Evolutionary conservation across 2,329 filamentous ascomycete species (phyloP).

Genomic region (Gnomoniopsis sp.): DNA sequence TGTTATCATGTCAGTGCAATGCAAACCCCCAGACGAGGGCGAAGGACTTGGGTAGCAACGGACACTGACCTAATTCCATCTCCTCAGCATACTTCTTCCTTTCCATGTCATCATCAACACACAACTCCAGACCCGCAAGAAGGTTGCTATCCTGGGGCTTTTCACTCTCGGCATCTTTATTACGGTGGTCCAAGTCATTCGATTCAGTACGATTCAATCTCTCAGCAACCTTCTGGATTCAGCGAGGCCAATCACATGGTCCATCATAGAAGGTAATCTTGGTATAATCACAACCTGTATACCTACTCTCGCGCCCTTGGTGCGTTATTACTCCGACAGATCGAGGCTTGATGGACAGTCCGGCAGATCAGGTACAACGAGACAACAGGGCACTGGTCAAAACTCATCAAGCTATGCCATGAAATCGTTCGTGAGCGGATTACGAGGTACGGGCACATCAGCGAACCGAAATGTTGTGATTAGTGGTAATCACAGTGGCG

Average conservation of each 20-base stretch:
- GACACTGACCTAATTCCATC: background rate
- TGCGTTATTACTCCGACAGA: background rate
- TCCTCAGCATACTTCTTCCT: conserved; percentile 35
- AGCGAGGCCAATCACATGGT: conserved; percentile 28
- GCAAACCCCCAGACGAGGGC: background rate
- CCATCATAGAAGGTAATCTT: conserved; percentile 9
- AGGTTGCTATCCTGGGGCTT: conserved; percentile 38
- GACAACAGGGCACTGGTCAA: too few species aligned
- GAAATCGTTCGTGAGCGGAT: background rate
- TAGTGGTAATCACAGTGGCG: background rate
- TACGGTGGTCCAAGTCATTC: conserved; percentile 47
- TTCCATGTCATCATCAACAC: conserved; percentile 36
- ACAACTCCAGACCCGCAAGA: conserved; percentile 30
- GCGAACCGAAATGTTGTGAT: background rate
- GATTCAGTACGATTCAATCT: conserved; percentile 44
- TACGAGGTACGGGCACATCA: background rate
- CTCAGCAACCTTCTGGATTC: conserved; percentile 43
- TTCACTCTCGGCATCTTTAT: conserved; percentile 50
- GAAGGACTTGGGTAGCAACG: background rate
- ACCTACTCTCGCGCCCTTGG: background rate
- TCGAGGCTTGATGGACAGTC: background rate
- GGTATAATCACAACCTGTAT: conserved; percentile 12
- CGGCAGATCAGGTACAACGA: background rate
- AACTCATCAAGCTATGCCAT: background rate
- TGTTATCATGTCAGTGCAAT: conserved; percentile 32